These are phyloP conservation scores for Ceratobasidium theobromae DNA, from an alignment of 1,284 basidiomycete species.

Conservation along the genomic window DNA sequence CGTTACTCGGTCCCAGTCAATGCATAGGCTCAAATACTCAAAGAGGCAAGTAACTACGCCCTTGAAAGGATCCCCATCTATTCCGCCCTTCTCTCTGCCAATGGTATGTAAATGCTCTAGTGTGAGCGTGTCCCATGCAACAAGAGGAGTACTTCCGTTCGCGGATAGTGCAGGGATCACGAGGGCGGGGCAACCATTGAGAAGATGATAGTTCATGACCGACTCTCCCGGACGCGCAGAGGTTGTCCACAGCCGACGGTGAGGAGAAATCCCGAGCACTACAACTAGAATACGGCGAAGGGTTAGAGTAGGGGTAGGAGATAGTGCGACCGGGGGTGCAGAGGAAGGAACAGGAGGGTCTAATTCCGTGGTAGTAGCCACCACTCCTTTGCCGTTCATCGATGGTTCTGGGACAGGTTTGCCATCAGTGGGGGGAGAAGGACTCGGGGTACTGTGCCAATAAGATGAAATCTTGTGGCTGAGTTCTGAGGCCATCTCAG, in stretches of 20 bases:
- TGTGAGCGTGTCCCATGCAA: conserved; percentile 63
- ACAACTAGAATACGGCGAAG: conserved; percentile 59
- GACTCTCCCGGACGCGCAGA: conserved; percentile 60
- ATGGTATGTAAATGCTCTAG: conserved; percentile 57
- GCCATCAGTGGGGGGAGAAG: conserved; percentile 55
- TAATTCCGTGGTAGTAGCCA: neutral
- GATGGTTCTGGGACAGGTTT: neutral
- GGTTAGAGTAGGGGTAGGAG: conserved; percentile 4
- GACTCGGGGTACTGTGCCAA: conserved; percentile 50
- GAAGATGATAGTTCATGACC: conserved; percentile 60
- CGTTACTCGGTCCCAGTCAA: conserved; percentile 59
- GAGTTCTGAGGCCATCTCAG: conserved; percentile 8
- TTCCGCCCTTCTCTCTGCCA: conserved; percentile 41
- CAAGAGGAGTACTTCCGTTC: conserved; percentile 53
- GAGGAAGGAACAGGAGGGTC: conserved; percentile 41
- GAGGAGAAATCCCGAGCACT: conserved; percentile 60
- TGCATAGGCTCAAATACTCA: conserved; percentile 61
- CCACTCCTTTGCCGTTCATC: neutral
- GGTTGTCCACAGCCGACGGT: conserved; percentile 58
- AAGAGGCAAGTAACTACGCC: conserved; percentile 57
- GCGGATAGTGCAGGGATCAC: conserved; percentile 56
- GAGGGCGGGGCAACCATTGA: conserved; percentile 62
- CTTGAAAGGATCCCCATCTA: conserved; percentile 47
- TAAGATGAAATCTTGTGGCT: conserved; percentile 36
- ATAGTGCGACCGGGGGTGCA: conserved; percentile 41